These are phyloP conservation scores for Fusarium albidum DNA, from an alignment of 2,329 filamentous ascomycete genomes.

Conservation along the genomic window DNA sequence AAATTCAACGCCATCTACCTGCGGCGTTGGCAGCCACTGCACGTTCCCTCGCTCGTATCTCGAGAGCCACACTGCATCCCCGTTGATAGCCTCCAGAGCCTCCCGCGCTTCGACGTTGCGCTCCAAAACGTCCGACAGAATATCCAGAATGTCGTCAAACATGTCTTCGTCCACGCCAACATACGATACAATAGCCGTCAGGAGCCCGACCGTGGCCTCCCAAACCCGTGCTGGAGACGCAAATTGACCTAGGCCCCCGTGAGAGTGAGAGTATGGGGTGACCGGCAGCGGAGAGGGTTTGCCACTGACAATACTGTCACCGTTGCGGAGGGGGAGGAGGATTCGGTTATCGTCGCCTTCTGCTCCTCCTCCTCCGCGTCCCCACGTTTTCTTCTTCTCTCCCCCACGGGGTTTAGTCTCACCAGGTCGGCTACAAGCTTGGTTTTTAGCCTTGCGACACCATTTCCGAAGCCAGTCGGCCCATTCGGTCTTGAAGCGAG, in stretches of 20 bases:
- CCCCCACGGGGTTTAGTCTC: conserved; percentile 29
- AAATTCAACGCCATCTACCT: conserved; percentile 54
- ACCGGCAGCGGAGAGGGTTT: conserved; percentile 18
- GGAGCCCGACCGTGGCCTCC: conserved; percentile 66
- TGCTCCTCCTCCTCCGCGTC: conserved; percentile 3
- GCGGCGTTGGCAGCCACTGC: conserved; percentile 48
- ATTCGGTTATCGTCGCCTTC: conserved; percentile 38
- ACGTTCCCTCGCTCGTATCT: conserved; percentile 58
- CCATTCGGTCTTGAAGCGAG: conserved; percentile 80
- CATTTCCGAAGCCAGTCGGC: conserved; percentile 59
- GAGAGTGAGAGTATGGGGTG: conserved; percentile 24
- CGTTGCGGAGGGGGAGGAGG: conserved; percentile 45
- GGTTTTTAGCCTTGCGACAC: conserved; percentile 54
- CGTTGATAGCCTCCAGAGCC: conserved; percentile 71
- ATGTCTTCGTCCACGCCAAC: conserved; percentile 72
- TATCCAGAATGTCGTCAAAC: conserved; percentile 74
- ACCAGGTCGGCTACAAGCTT: conserved; percentile 42
- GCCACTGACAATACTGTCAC: conserved; percentile 26
- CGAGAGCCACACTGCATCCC: conserved; percentile 80
- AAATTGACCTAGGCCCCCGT: conserved; percentile 62
- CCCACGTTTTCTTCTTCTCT: conserved; percentile 27
- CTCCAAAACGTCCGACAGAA: conserved; percentile 63
- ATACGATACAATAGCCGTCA: conserved; percentile 68
- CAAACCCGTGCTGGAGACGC: conserved; percentile 70
- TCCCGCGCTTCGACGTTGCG: conserved; percentile 57